Conservation (phyloP, 148 eudicot genomes). For the Diospyros kaki region DNA sequence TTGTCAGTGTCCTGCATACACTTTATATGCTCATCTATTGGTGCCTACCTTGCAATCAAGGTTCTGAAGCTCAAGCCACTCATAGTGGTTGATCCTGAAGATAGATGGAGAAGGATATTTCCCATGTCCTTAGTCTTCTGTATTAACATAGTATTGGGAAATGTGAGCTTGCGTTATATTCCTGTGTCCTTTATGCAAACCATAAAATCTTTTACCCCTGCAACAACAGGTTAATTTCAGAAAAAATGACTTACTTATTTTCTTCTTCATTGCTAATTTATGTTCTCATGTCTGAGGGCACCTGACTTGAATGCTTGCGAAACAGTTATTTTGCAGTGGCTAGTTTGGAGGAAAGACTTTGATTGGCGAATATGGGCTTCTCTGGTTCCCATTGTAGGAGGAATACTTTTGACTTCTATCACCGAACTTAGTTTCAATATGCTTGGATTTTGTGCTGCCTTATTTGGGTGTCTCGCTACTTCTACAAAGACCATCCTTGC, state of each 20-base stretch:
- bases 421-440: constrained; percentile 95
- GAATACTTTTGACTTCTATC: constrained; percentile 86
- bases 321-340: constrained; percentile 91
- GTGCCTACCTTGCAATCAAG: constrained; percentile 74
- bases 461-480: constrained; percentile 94
- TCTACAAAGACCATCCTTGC: constrained; percentile 97
- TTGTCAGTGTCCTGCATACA: constrained; percentile 83
- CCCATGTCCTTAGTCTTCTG: constrained; percentile 96
- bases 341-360: constrained; percentile 85
- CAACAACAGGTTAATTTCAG: constrained; percentile 75
- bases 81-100: constrained; percentile 70
- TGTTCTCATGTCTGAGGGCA: not conserved
- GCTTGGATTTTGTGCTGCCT: constrained; percentile 95
- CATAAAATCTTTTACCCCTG: constrained; percentile 91
- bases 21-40: constrained; percentile 83
- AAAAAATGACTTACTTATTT: too few relatives aligned
- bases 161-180: constrained; percentile 84
- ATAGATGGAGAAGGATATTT: constrained; percentile 84
- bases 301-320: constrained; percentile 21
- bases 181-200: constrained; percentile 98
- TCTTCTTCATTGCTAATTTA: not conserved
- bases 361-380: constrained; percentile 95
- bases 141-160: constrained; percentile 83
- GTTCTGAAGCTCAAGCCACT: constrained; percentile 82
- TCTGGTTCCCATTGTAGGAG: constrained; percentile 93